phyloP scores from a whole-genome alignment of 1,284 basidiomycete species.

The Schizophyllum amplum region DNA sequence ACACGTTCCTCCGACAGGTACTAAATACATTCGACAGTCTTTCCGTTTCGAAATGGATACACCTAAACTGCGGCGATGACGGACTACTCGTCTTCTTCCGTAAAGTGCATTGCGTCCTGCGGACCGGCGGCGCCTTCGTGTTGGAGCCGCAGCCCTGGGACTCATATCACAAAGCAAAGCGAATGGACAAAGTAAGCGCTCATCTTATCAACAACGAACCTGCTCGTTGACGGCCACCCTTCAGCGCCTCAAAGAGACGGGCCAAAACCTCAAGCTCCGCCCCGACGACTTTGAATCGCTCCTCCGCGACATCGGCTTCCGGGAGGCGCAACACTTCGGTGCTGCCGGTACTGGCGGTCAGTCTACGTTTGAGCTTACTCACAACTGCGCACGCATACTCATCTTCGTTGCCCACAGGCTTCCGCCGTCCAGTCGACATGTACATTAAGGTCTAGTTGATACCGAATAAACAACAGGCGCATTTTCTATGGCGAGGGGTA shows the following conservation, averaged over 20 bases:
- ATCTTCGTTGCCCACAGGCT: constrained; percentile 26
- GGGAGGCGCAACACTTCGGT: constrained; percentile 39
- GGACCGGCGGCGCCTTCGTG: constrained; percentile 51
- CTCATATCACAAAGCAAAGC: constrained; percentile 65
- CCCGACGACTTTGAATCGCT: constrained; percentile 54
- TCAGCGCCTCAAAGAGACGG: constrained; percentile 51
- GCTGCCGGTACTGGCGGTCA: constrained; percentile 49
- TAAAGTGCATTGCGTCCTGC: constrained; percentile 48
- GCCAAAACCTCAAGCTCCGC: constrained; percentile 42
- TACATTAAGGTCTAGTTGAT: constrained; percentile 25
- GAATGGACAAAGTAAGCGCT: constrained; percentile 47
- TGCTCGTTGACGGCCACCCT: constrained; percentile 1
- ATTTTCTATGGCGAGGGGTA: background rate
- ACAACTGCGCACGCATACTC: background rate
- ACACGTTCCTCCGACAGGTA: too few species aligned
- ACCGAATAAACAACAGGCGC: background rate
- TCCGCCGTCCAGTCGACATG: constrained; percentile 39
- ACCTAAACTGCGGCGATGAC: constrained; percentile 67
- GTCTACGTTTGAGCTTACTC: too few species aligned
- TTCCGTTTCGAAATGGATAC: constrained; percentile 83
- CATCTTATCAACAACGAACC: background rate
- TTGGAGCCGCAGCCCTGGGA: constrained; percentile 78
- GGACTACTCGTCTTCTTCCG: constrained; percentile 58
- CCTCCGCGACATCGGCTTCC: constrained; percentile 57
- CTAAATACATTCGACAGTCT: too few species aligned